phyloP scores from a whole-genome alignment of 257 asterid genomes.

The Catharanthus roseus region DNA sequence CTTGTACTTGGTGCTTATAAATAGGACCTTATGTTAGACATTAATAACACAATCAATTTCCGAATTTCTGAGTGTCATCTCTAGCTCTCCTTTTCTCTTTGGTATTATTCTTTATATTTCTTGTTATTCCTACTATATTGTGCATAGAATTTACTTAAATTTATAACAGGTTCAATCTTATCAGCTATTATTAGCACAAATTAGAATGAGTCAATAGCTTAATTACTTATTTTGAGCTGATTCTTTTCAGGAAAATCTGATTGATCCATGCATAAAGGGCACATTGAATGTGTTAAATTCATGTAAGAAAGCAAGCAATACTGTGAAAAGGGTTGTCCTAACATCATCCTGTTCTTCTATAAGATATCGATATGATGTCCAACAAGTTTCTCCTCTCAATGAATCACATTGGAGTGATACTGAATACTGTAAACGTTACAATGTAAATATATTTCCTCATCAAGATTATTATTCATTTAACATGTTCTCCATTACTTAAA shows the following conservation, averaged over 20 bases:
- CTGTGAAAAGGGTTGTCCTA: constrained; percentile 70
- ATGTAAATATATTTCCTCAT: constrained; percentile 28
- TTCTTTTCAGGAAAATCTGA: constrained; percentile 54
- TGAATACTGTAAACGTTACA: constrained; percentile 62
- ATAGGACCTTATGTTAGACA: no score
- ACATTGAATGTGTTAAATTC: constrained; percentile 79
- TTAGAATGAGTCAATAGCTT: not conserved
- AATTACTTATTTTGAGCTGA: not conserved
- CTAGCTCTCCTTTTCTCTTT: no score
- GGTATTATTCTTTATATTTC: no score
- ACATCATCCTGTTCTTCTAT: constrained; percentile 92
- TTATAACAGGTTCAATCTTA: not conserved
- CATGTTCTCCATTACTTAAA: no score
- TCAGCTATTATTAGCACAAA: not conserved
- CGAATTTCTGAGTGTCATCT: no score
- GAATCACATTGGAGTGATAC: constrained; percentile 92
- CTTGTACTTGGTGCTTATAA: no score
- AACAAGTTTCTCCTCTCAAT: constrained; percentile 57
- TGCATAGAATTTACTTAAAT: no score
- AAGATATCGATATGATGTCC: constrained; percentile 64
- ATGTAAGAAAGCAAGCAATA: constrained; percentile 57
- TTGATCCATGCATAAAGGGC: constrained; percentile 79
- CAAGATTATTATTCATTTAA: no score
- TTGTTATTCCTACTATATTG: no score
- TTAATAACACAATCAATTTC: no score